Evolutionary conservation across 768 basidiomycete species (phyloP), one percentile per base, ranked within the genome.

Genomic region (Collybiopsis luxurians): DNA sequence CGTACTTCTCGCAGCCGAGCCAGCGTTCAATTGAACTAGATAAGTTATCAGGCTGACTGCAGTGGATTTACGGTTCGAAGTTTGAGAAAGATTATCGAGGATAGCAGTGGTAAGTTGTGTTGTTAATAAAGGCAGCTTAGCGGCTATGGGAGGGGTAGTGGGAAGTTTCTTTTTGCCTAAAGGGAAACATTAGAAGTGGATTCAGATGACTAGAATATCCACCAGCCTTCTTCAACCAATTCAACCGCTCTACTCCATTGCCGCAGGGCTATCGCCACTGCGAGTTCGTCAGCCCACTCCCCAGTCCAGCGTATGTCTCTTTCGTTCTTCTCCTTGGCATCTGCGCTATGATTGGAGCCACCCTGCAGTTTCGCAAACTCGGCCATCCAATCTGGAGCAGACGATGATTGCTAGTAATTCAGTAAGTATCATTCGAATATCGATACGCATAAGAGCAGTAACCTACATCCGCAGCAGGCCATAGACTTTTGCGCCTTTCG

Each of bases 201-300:
- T 19, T 47, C 23, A 7, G 10, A 19, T n/a, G 28, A 27, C 9
- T 34, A 21, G 15, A 36, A 17, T 15, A 30, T 54, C 52, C n/a
- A 58, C 70, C 40, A 59, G 86, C 95, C 94, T 73, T 90, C 82
- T 64, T 96, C 92, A 2, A 97, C 85, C 9, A 96, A 76, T 5
- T 74, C 75, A n/a, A 91, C 89, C 0, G 95, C 94, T 61, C 88
- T 85, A 42, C 89, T 84, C 91, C 95, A 98, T 60, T 92, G 84
- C 49, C 91, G 82, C 45, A 95, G 74, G 1, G 95, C 90, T 56
- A 98, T 95, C 0, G 94, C 85, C 4, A 98, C 94, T 0, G 91
- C 91, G 23, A 98, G 72, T 43, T 95, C 86, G 65, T 99, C 97
- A 4, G 90, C 85, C 77, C 92, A 96, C 53, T 98, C 95, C 44